These are phyloP conservation scores for Ophiostoma piceae DNA, from an alignment of 2,329 filamentous ascomycete species.

Conservation along the genomic window DNA sequence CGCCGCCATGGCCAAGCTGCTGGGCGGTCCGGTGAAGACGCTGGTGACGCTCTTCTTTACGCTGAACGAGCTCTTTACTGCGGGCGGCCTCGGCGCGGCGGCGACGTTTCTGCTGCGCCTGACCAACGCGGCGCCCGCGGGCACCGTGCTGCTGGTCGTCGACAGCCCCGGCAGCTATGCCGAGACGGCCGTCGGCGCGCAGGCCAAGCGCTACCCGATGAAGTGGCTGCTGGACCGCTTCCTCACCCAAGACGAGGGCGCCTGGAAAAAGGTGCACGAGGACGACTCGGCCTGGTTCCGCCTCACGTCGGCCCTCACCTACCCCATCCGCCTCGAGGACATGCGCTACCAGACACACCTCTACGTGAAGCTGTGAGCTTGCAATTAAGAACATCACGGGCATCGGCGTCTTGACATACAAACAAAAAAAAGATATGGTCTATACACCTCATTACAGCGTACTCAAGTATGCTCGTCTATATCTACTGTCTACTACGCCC, in stretches of 20 bases:
- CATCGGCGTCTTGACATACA: background rate
- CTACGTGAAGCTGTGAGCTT: constrained; percentile 46
- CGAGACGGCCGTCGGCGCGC: constrained; percentile 63
- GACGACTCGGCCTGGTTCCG: constrained; percentile 85
- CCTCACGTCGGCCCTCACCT: constrained; percentile 59
- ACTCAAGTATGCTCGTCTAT: background rate
- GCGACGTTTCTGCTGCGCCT: constrained; percentile 70
- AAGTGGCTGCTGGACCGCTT: constrained; percentile 85
- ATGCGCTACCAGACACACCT: constrained; percentile 93
- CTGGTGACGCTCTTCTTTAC: constrained; percentile 88
- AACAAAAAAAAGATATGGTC: background rate
- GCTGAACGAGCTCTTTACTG: constrained; percentile 87
- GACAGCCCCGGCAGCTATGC: constrained; percentile 95
- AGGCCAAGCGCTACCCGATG: constrained; percentile 75
- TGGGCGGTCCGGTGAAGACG: constrained; percentile 35
- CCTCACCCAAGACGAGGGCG: constrained; percentile 45
- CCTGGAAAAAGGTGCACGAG: constrained; percentile 69
- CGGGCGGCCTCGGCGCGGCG: constrained; percentile 64
- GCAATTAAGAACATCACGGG: too few relatives aligned
- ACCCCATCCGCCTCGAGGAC: constrained; percentile 83
- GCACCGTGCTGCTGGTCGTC: constrained; percentile 72
- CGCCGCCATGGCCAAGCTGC: constrained; percentile 33
- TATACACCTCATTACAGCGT: background rate
- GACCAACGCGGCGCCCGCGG: constrained; percentile 51
- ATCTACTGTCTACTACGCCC: constrained; percentile 45